Percentiles rank a stretch among this genome's conserved stretches.
Evolutionary conservation across 768 basidiomycete genomes (phyloP).

Genomic region (Leucogyrophana mollusca): DNA sequence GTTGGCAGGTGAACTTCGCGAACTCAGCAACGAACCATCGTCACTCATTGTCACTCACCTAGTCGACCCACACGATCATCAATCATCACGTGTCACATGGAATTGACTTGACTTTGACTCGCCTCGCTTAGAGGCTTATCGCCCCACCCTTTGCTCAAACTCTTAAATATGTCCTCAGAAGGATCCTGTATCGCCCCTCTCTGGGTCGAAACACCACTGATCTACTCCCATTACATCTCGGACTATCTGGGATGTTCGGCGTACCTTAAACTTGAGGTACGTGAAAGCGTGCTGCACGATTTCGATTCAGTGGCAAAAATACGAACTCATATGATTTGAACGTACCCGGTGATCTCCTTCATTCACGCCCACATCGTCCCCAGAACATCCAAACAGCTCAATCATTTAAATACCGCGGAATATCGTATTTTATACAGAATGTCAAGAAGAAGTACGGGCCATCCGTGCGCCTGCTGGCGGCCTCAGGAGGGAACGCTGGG

Average conservation of each 20-base stretch:
- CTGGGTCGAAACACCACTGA: constrained; percentile 66
- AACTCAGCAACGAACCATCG: too few species aligned
- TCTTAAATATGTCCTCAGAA: too few species aligned
- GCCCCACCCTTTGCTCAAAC: too few species aligned
- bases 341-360: background rate
- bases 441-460: constrained; percentile 51
- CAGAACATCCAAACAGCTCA: constrained; percentile 72
- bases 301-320: background rate
- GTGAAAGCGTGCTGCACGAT: constrained; percentile 5
- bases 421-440: constrained; percentile 59
- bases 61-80: too few species aligned
- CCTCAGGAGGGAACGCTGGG: constrained; percentile 83
- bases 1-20: too few species aligned
- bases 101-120: too few species aligned
- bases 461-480: constrained; percentile 60
- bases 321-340: too few species aligned
- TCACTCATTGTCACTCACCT: too few species aligned
- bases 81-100: too few species aligned
- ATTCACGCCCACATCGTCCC: background rate
- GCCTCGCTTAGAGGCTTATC: too few species aligned
- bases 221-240: constrained; percentile 61
- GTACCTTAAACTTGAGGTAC: constrained; percentile 74
- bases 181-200: constrained; percentile 19
- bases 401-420: constrained; percentile 77
- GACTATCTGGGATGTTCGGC: constrained; percentile 47